Conservation (phyloP, 371 early-diverging fungal species). For the Blakeslea trispora region DNA sequence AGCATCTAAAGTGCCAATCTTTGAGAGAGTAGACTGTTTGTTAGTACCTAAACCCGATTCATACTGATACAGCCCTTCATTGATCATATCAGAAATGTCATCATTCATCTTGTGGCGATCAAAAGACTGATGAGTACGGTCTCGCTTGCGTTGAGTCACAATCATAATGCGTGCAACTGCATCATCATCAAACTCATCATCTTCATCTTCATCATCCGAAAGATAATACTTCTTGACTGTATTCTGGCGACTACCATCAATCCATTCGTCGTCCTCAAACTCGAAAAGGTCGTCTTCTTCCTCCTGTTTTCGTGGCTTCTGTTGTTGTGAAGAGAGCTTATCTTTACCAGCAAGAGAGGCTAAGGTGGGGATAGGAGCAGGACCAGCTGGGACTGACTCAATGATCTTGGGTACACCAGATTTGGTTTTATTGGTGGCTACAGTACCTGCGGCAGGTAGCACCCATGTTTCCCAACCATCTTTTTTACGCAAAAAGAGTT, state of each 20-base stretch:
- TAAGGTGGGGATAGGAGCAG: conserved; percentile 22
- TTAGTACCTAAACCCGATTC: conserved; percentile 68
- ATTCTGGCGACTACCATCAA: conserved; percentile 54
- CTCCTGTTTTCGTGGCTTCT: conserved; percentile 7
- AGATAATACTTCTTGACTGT: conserved; percentile 68
- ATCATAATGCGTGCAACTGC: conserved; percentile 86
- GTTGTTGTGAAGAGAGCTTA: conserved; percentile 4
- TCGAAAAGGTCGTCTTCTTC: conserved; percentile 80
- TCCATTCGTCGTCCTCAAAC: conserved; percentile 74
- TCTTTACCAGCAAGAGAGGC: conserved; percentile 32
- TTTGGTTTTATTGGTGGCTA: conserved; percentile 5
- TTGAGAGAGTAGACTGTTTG: conserved; percentile 46
- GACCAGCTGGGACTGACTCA: conserved; percentile 18
- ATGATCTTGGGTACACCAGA: conserved; percentile 11
- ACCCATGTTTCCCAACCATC: conserved; percentile 75
- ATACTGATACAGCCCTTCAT: conserved; percentile 91
- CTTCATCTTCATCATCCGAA: conserved; percentile 70
- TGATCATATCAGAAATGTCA: conserved; percentile 92
- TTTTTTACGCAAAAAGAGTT: conserved; percentile 55
- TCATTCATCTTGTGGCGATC: conserved; percentile 85
- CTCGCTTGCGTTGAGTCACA: conserved; percentile 85
- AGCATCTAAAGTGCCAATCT: conserved; percentile 70
- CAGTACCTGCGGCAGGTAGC: conserved; percentile 38
- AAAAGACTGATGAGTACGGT: conserved; percentile 70
- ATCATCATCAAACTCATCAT: conserved; percentile 83